These are phyloP conservation scores for Sordariomycetes sp. DNA, from an alignment of 2,329 filamentous ascomycete genomes.

Conservation along the genomic window DNA sequence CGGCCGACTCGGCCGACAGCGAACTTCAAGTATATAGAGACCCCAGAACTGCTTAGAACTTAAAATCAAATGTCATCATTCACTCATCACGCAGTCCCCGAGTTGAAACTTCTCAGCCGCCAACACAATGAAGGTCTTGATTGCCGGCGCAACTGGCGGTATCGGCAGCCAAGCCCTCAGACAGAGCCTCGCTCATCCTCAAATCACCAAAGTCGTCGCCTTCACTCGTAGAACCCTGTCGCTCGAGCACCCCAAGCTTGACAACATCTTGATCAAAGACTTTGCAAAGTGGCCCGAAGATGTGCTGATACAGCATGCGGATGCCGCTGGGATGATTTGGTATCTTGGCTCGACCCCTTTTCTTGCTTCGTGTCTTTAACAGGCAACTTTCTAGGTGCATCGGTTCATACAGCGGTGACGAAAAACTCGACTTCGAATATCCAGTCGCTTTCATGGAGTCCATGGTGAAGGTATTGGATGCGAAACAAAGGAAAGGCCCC, in stretches of 20 bases:
- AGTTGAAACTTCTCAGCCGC: not conserved
- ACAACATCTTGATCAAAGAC: conserved; percentile 11
- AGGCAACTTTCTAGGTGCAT: not conserved
- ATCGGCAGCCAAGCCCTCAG: conserved; percentile 21
- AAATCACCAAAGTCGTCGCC: conserved; percentile 17
- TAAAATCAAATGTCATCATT: not conserved
- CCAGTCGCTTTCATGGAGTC: not conserved
- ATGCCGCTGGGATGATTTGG: conserved; percentile 18
- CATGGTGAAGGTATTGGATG: not conserved
- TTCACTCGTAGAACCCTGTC: conserved; percentile 19
- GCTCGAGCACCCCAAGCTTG: conserved; percentile 10
- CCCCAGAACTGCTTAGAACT: not conserved
- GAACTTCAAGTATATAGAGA: not conserved
- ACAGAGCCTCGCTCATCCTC: conserved; percentile 20
- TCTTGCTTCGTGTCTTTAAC: not conserved
- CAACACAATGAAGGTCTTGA: conserved; percentile 22
- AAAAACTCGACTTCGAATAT: not conserved
- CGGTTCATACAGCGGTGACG: not conserved
- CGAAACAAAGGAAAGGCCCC: not conserved
- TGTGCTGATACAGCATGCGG: conserved; percentile 12
- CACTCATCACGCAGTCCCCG: not conserved
- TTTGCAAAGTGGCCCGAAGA: conserved; percentile 15
- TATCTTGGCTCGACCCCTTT: conserved; percentile 3
- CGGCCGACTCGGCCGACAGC: not conserved
- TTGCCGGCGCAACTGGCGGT: conserved; percentile 21